These are phyloP conservation scores for Pseudoscleropodium purum DNA, from an alignment of 225 moss, liverwort and hornwort species.

Conservation along the genomic window DNA sequence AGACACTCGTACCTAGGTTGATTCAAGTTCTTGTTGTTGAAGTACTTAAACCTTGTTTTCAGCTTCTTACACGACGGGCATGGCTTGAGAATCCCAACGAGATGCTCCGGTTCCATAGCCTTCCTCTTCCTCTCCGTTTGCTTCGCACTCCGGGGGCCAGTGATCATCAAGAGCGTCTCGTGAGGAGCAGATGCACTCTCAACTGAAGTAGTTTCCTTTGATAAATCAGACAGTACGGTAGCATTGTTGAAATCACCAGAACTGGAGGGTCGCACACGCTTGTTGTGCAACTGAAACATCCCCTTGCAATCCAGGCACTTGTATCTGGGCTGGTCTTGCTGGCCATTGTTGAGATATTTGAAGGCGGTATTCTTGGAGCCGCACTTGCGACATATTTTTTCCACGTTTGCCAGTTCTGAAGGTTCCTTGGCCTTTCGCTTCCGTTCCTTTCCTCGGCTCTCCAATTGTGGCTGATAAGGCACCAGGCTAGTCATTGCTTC, in stretches of 20 bases:
- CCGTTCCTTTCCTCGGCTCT: conserved; percentile 32
- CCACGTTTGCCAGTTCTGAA: conserved; percentile 21
- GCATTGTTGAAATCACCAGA: conserved; percentile 30
- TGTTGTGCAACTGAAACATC: conserved; percentile 47
- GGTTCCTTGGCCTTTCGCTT: conserved; percentile 44
- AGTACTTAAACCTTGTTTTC: conserved; percentile 41
- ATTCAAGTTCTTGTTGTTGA: conserved; percentile 41
- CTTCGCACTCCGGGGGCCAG: conserved; percentile 26
- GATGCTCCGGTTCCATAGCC: conserved; percentile 43
- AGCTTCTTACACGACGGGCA: conserved; percentile 28
- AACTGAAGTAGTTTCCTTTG: conserved; percentile 42
- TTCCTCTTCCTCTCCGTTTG: conserved; percentile 45
- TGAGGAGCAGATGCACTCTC: conserved; percentile 46
- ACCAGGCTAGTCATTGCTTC: conserved; percentile 15
- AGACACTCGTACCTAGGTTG: conserved; percentile 53
- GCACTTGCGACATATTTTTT: conserved; percentile 42
- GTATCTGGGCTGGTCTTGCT: conserved; percentile 41
- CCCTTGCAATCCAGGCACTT: conserved; percentile 45
- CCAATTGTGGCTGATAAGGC: conserved; percentile 23
- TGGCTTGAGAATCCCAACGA: conserved; percentile 26
- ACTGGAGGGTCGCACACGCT: conserved; percentile 40
- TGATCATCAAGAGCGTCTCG: conserved; percentile 34
- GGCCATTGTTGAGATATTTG: conserved; percentile 51
- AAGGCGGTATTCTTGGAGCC: conserved; percentile 44
- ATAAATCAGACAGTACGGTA: conserved; percentile 28